These are phyloP conservation scores for Lichtheimia hyalospora DNA, from an alignment of 371 early-diverging fungal genomes.

Conservation along the genomic window DNA sequence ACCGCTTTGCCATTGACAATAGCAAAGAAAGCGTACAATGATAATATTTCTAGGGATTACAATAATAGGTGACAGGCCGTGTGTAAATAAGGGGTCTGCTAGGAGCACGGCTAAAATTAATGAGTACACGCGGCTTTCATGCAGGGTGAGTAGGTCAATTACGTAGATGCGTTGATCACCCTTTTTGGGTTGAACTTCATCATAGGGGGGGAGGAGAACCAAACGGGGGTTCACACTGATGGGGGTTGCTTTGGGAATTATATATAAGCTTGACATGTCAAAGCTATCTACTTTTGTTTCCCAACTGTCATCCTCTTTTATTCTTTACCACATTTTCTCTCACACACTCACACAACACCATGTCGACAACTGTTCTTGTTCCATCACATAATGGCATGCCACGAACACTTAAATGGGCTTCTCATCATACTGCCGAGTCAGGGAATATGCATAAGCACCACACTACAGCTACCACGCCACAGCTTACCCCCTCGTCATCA, in stretches of 20 bases:
- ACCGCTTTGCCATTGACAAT: too few species aligned
- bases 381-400: conserved; percentile 1
- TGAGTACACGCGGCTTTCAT: too few species aligned
- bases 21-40: too few species aligned
- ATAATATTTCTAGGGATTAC: too few species aligned
- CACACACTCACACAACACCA: not conserved
- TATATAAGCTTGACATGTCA: conserved; percentile 1
- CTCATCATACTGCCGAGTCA: conserved; percentile 7
- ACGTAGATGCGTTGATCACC: too few species aligned
- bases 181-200: too few species aligned
- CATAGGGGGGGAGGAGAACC: too few species aligned
- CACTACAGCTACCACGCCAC: too few species aligned
- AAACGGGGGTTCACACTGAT: not conserved
- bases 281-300: not conserved
- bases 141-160: too few species aligned
- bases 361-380: conserved; percentile 4
- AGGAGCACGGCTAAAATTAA: too few species aligned
- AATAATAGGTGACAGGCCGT: not conserved
- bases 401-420: conserved; percentile 18
- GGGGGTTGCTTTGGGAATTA: not conserved
- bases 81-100: not conserved
- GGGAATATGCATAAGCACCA: conserved; percentile 18
- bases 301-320: not conserved
- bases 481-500: not conserved
- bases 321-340: not conserved